These are phyloP conservation scores for Phalaenopsis equestris DNA, from an alignment of 106 monocot genomes.

Conservation along the genomic window DNA sequence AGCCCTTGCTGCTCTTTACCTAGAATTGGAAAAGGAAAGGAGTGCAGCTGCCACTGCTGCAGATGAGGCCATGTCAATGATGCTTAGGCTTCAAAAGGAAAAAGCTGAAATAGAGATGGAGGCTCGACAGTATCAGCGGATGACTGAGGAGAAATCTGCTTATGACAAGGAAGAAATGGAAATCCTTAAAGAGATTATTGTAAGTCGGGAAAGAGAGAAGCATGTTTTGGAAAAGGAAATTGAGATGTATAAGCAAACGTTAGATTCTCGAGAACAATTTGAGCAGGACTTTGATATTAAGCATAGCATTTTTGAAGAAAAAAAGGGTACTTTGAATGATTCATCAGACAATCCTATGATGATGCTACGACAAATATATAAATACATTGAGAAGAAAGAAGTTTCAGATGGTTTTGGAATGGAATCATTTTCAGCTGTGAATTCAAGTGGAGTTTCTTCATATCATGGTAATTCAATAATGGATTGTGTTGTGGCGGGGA, in stretches of 20 bases:
- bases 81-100: slow-evolving; percentile 78
- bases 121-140: slow-evolving; percentile 62
- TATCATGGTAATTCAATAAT: too few species aligned
- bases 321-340: slow-evolving; percentile 9
- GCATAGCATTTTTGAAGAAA: neutral
- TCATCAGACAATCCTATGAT: slow-evolving; percentile 12
- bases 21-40: slow-evolving; percentile 92
- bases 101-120: slow-evolving; percentile 86
- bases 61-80: slow-evolving; percentile 98
- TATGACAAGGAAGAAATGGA: slow-evolving; percentile 86
- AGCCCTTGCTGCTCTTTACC: slow-evolving; percentile 35
- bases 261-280: slow-evolving; percentile 12
- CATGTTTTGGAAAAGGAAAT: slow-evolving; percentile 61
- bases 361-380: slow-evolving; percentile 18
- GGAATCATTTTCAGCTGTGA: neutral
- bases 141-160: slow-evolving; percentile 70
- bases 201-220: slow-evolving; percentile 69
- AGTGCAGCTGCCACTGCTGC: slow-evolving; percentile 73
- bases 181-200: slow-evolving; percentile 82
- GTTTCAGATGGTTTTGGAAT: neutral
- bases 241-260: slow-evolving; percentile 37
- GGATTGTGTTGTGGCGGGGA: neutral
- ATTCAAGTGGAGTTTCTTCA: neutral
- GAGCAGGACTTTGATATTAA: slow-evolving; percentile 6
- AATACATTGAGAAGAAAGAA: slow-evolving; percentile 24